These are phyloP conservation scores for Vitis hybrid DNA, from an alignment of 177 flowering plant species.

Conservation along the genomic window DNA sequence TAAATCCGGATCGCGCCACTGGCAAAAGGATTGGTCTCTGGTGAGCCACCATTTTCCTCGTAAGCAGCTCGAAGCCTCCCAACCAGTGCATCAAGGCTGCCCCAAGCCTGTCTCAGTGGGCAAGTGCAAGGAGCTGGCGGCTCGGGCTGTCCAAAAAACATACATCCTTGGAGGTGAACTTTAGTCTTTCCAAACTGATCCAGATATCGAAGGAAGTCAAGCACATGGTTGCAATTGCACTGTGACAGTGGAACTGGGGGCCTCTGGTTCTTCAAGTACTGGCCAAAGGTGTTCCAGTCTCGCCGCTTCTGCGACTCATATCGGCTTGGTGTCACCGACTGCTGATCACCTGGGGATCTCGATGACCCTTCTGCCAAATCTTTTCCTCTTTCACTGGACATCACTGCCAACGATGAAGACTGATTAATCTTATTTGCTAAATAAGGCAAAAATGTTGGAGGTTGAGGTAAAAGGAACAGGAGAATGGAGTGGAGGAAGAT, in stretches of 20 bases:
- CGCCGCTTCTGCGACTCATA: constrained; percentile 43
- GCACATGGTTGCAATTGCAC: constrained; percentile 41
- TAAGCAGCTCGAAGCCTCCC: constrained; percentile 46
- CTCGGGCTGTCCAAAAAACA: constrained; percentile 46
- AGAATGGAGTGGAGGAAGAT: constrained; percentile 26
- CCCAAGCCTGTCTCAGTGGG: constrained; percentile 46
- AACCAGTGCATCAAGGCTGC: constrained; percentile 44
- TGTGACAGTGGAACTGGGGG: constrained; percentile 40
- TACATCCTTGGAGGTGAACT: constrained; percentile 41
- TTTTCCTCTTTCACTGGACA: constrained; percentile 33
- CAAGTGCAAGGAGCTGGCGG: constrained; percentile 52
- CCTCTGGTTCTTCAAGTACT: constrained; percentile 47
- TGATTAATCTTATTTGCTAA: constrained; percentile 9
- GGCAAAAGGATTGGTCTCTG: constrained; percentile 41
- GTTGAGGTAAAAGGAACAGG: constrained; percentile 25
- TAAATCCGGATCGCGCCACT: constrained; percentile 34
- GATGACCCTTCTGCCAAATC: constrained; percentile 43
- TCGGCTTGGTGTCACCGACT: constrained; percentile 29
- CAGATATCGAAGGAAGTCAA: constrained; percentile 39
- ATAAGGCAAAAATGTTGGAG: constrained; percentile 12
- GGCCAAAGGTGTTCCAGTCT: constrained; percentile 47
- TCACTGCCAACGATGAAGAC: constrained; percentile 8
- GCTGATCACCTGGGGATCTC: constrained; percentile 20
- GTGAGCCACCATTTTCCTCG: constrained; percentile 42
- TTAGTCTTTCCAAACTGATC: constrained; percentile 50